These are phyloP conservation scores for Lobosporangium transversale DNA, from an alignment of 192 early-diverging fungal genomes.

Conservation along the genomic window DNA sequence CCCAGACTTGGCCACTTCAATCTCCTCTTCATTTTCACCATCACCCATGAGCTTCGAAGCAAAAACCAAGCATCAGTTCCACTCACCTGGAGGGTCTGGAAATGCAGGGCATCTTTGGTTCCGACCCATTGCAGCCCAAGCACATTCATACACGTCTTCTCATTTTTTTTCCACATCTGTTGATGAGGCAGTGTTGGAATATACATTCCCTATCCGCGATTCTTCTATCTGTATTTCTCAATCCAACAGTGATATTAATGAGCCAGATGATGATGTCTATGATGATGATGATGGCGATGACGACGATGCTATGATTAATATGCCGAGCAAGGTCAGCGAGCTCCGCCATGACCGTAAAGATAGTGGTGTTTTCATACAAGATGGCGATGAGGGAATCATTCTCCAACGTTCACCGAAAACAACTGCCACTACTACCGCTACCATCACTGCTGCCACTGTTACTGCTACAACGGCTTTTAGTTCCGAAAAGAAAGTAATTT, in stretches of 20 bases:
- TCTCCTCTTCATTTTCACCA: too few species aligned
- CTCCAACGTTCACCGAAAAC: conserved; percentile 11
- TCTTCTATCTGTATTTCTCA: neutral
- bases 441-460: neutral
- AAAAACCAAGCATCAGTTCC: neutral
- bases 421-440: neutral
- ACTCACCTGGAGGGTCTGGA: neutral
- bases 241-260: neutral
- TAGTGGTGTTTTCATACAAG: conserved; percentile 28
- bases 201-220: too few species aligned
- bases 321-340: neutral
- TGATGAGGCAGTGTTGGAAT: too few species aligned
- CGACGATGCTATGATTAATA: neutral
- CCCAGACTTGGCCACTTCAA: too few species aligned
- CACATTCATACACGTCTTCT: neutral
- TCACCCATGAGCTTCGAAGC: neutral
- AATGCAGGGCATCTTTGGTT: neutral
- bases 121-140: neutral
- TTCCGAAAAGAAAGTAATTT: neutral
- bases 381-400: conserved; percentile 16
- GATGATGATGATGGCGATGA: neutral
- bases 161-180: neutral
- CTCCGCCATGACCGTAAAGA: conserved; percentile 28
- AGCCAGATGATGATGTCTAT: neutral
- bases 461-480: neutral